Conservation (phyloP, 306 rosid species). For the Vicia villosa region DNA sequence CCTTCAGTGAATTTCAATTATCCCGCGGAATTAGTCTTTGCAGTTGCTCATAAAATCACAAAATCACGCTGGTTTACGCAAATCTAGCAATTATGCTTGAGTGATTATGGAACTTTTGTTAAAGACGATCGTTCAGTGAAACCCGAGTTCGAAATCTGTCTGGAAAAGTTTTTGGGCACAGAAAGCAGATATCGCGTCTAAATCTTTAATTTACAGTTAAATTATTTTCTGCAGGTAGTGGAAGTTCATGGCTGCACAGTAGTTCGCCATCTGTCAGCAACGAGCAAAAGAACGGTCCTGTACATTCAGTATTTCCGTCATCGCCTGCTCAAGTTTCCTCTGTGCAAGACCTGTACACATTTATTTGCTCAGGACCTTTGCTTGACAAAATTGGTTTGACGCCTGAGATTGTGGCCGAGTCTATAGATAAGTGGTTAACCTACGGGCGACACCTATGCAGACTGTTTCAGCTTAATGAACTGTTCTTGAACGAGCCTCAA, state of each 20-base stretch:
- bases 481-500: constrained; percentile 66
- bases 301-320: constrained; percentile 56
- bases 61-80: no score
- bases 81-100: no score
- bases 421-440: constrained; percentile 77
- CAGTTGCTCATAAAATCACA: no score
- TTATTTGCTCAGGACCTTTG: constrained; percentile 88
- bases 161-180: no score
- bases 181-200: background rate
- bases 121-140: no score
- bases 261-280: constrained; percentile 38
- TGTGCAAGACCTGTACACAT: constrained; percentile 70
- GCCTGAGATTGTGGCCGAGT: constrained; percentile 60
- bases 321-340: constrained; percentile 71
- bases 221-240: constrained; percentile 57
- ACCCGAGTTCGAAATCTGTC: no score
- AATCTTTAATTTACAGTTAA: constrained; percentile 13
- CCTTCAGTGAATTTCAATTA: no score
- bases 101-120: no score
- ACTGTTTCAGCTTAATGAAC: constrained; percentile 75
- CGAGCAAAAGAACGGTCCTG: constrained; percentile 43
- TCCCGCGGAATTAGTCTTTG: no score
- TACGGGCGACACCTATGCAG: constrained; percentile 66
- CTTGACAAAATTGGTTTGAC: constrained; percentile 64
- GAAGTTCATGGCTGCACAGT: constrained; percentile 70